Base-by-base conservation (phyloP, 306 rosid species). In the Prunus armeniaca region DNA sequence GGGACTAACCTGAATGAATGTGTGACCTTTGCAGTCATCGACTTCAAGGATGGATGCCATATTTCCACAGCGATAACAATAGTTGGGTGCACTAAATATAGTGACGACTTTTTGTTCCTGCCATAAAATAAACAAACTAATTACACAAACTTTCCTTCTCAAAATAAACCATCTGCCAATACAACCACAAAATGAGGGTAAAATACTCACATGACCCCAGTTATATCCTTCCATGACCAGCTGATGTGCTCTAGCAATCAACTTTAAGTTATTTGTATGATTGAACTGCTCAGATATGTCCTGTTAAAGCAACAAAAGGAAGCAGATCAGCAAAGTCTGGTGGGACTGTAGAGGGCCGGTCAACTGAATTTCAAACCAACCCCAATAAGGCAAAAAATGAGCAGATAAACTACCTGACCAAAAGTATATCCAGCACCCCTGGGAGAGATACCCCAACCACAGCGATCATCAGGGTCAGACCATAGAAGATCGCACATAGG, bases 381-480 rank as follows among this genome's bases (percentile, higher is more conserved):
- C 52, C 24, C 13, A 10, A 76, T 38, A 57, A 13, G 24, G 15
- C 8, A 12, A 8, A 63, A 25, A 43, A 12, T 5, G 46, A 15
- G 28, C 19, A 62, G 25, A 67, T 14, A 47, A 65, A 65, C 27
- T 85, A 93, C 98, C 98, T 93, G 97, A 30, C 98, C 96, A 78
- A 91, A 93, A 27, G 98, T 91, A 81, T 93, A 93, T 82, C 97
- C 97, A 78, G 98, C 98, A 74, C 98, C 97, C 72, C 98, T 84
- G 6, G 97, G 97, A 72, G 98, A 93, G 89, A 91, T 93, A 30
- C 98, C 98, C 98, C 97, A 93, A 66, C 98, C 98, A 78, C 98
- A 93, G 17, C 98, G 90, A 82, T 93, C 98, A 84, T 93, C 98
- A 3, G 98, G 98, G 58, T 93, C 97, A 67, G 97, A 93, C 98